Evolutionary conservation across 192 early-diverging fungal species (phyloP).

Genomic region (Backusella westeae): DNA sequence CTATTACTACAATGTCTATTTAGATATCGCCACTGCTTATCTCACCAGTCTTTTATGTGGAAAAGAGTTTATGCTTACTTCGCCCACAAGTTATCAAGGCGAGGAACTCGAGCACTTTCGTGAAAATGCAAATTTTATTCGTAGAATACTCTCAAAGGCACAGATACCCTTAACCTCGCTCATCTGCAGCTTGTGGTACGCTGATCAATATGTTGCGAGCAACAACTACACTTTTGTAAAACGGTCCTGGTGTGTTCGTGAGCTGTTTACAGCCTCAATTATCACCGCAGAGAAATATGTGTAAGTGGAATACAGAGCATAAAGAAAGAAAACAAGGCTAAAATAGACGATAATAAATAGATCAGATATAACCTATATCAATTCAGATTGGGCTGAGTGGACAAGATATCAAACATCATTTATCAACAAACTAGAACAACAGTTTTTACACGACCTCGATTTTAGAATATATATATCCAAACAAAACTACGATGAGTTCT

Average conservation of each 20-base stretch:
- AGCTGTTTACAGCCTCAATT: constrained; percentile 45
- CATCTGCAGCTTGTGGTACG: constrained; percentile 45
- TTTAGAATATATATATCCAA: constrained; percentile 44
- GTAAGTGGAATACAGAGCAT: constrained; percentile 11
- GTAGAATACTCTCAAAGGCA: constrained; percentile 41
- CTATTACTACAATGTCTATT: neutral
- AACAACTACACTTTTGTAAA: constrained; percentile 9
- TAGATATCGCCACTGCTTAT: constrained; percentile 49
- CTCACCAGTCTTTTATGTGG: constrained; percentile 46
- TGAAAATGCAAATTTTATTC: constrained; percentile 46
- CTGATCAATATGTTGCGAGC: constrained; percentile 42
- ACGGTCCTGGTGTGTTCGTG: constrained; percentile 37
- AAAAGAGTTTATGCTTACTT: constrained; percentile 25
- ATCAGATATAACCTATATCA: constrained; percentile 44
- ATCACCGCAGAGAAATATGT: constrained; percentile 54
- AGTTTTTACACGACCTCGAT: constrained; percentile 41
- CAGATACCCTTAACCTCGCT: constrained; percentile 50
- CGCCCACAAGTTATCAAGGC: neutral
- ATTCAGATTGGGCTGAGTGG: constrained; percentile 48
- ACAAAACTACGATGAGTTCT: constrained; percentile 41
- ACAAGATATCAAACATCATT: constrained; percentile 24
- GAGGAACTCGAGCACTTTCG: neutral
- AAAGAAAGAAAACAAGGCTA: neutral
- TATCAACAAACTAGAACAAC: constrained; percentile 41
- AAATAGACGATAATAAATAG: neutral